Evolutionary conservation across 257 asterid genomes (phyloP), one percentile per base, ranked within the genome.

Genomic region (Hygrophila difformis): DNA sequence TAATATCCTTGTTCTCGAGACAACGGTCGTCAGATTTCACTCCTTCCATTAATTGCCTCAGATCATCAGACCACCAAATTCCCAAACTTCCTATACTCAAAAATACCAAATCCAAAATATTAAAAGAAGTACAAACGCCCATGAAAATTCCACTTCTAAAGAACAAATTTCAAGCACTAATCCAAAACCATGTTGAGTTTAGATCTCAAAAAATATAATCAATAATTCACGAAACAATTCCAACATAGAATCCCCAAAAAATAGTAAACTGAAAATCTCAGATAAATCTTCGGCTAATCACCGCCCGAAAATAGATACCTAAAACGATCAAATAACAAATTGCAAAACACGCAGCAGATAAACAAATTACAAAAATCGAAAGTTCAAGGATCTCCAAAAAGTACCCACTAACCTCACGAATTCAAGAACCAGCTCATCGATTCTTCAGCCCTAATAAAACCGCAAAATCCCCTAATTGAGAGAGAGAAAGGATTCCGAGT

Each of bases 1-100:
- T 70, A 6, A 76, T 64, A 59, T 82, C 89, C 84, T 73, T 91
- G 63, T 75, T 78, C 81, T 74, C 93, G 33, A 56, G 58, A 62
- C 69, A 76, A 53, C 43, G 54, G 8, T 69, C 81, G 38, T 72
- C 94, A 29, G 57, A 56, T 67, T 81, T 69, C 72, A 69, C 65
- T 60, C 74, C 89, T 15, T 53, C 83, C 97, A 91, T 86, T 57
- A 64, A 53, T 56, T 53, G 63, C 70, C 66, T 55, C 41, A 56
- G 56, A 47, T 45, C 44, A 75, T 36, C 73, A 62, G 57, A 56
- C 75, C 63, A 60, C 72, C 67, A 62, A 41, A 65, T 28, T 39
- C 55, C 56, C 37, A 33, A 31, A 62, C 44, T 36, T 49, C 46
- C 68, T 59, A 38, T 48, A 57, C 50, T 40, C 28, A 17, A 57